phyloP scores from a whole-genome alignment of 352 stramenopile genomes.

The Globisporangium cederbergense region DNA sequence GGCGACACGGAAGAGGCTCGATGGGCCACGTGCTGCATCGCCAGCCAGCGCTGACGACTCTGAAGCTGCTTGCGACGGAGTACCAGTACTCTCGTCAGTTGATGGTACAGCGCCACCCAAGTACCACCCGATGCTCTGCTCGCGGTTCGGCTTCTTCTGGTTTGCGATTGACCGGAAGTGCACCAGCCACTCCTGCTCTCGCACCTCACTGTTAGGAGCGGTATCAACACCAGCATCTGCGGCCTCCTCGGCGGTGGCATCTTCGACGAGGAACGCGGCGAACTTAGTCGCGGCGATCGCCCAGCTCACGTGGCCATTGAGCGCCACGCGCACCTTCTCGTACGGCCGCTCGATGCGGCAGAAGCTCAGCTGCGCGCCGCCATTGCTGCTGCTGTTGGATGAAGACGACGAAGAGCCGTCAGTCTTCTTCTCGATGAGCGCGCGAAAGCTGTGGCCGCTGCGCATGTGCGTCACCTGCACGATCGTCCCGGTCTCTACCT shows the following conservation, averaged over 20 bases:
- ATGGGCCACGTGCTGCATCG: conserved; percentile 35
- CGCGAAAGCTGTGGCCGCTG: conserved; percentile 38
- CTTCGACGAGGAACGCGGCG: conserved; percentile 56
- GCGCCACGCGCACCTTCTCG: conserved; percentile 75
- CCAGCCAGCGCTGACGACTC: conserved; percentile 38
- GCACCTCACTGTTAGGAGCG: neutral
- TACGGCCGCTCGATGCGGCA: conserved; percentile 64
- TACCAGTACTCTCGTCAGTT: neutral
- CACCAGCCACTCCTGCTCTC: conserved; percentile 7
- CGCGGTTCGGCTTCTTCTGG: conserved; percentile 65
- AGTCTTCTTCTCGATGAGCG: conserved; percentile 43
- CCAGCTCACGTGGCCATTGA: conserved; percentile 65
- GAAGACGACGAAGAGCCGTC: conserved; percentile 17
- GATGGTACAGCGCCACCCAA: conserved; percentile 25
- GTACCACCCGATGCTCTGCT: conserved; percentile 48
- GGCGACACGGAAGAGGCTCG: conserved; percentile 44
- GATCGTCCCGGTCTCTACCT: conserved; percentile 52
- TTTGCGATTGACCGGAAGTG: conserved; percentile 58
- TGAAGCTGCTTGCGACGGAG: neutral
- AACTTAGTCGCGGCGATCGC: conserved; percentile 63
- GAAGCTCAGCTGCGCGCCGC: conserved; percentile 37
- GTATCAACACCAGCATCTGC: neutral
- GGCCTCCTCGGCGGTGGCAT: conserved; percentile 12
- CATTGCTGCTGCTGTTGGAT: conserved; percentile 4
- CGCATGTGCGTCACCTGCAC: conserved; percentile 50